Evolutionary conservation across 164 flowering plant genomes (phyloP).

Genomic region (Piper betle): DNA sequence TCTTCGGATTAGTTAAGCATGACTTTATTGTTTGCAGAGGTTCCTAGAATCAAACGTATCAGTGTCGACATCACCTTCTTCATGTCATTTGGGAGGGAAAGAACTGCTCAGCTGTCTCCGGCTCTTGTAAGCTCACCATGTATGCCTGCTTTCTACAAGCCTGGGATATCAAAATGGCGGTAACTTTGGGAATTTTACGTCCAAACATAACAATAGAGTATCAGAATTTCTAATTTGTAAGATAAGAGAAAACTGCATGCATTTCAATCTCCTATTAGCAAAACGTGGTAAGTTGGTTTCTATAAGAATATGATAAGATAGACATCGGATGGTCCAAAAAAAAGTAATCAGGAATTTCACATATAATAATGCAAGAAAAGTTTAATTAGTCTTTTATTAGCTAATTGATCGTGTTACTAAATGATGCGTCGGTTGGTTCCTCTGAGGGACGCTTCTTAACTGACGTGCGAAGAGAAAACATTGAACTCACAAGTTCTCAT

Average conservation of each 20-base stretch:
- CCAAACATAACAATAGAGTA: too few relatives aligned
- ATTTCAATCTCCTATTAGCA: too few relatives aligned
- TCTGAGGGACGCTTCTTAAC: neutral
- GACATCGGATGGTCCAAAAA: too few relatives aligned
- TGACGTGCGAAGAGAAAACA: neutral
- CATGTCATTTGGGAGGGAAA: constrained; percentile 20
- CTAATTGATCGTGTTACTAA: neutral
- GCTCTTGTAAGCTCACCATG: constrained; percentile 19
- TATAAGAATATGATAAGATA: too few relatives aligned
- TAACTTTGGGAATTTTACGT: too few relatives aligned
- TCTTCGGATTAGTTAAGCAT: constrained; percentile 10
- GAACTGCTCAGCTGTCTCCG: constrained; percentile 10
- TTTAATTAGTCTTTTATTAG: neutral
- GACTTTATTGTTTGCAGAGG: constrained; percentile 8
- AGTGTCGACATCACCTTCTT: constrained; percentile 36
- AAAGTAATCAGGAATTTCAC: neutral
- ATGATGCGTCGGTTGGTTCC: neutral
- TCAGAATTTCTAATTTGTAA: too few relatives aligned
- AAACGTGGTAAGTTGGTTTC: too few relatives aligned
- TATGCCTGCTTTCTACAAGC: constrained; percentile 48
- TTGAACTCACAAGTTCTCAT: neutral
- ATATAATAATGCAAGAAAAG: neutral
- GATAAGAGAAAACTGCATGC: too few relatives aligned
- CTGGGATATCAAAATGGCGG: constrained; percentile 23
- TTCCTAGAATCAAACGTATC: constrained; percentile 25